Evolutionary conservation across 2,329 filamentous ascomycete species (phyloP).

Genomic region (Samsoniella hepiali): DNA sequence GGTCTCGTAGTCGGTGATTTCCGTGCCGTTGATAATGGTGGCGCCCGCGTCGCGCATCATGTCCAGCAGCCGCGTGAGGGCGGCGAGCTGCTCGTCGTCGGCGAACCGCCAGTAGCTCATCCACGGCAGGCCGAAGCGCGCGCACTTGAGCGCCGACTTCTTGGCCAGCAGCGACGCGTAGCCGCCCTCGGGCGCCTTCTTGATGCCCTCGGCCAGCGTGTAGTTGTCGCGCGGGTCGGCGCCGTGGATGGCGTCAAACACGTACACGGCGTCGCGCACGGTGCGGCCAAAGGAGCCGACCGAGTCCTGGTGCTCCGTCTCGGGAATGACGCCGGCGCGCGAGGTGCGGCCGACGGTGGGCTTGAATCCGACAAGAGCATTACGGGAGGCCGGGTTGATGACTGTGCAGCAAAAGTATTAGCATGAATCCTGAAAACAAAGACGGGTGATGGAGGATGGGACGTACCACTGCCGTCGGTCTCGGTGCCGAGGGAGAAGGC

Average conservation of each 20-base stretch:
- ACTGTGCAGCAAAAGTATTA: slow-evolving; percentile 36
- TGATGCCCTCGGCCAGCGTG: slow-evolving; percentile 54
- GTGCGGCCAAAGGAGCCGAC: slow-evolving; percentile 66
- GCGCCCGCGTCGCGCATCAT: slow-evolving; percentile 60
- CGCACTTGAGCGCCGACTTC: slow-evolving; percentile 50
- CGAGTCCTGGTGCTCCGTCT: slow-evolving; percentile 64
- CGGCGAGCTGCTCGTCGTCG: slow-evolving; percentile 50
- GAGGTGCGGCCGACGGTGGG: slow-evolving; percentile 72
- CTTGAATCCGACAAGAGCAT: slow-evolving; percentile 69
- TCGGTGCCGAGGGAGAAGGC: slow-evolving; percentile 69
- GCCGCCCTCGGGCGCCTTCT: slow-evolving; percentile 48
- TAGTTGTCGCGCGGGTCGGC: slow-evolving; percentile 63
- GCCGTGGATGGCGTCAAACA: slow-evolving; percentile 66
- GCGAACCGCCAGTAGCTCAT: slow-evolving; percentile 65
- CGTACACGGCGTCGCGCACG: slow-evolving; percentile 64
- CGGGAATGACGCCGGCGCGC: slow-evolving; percentile 60
- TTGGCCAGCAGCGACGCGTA: slow-evolving; percentile 57
- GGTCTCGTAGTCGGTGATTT: slow-evolving; percentile 59
- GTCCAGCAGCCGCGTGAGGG: slow-evolving; percentile 46
- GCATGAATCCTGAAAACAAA: neutral
- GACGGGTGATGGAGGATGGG: neutral
- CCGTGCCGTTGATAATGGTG: slow-evolving; percentile 65
- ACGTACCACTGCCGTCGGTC: slow-evolving; percentile 62
- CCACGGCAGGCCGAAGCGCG: slow-evolving; percentile 70
- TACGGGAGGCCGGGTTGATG: slow-evolving; percentile 68